These are phyloP conservation scores for Trypanosoma caninum DNA, from an alignment of 208 protist genomes.

Conservation along the genomic window DNA sequence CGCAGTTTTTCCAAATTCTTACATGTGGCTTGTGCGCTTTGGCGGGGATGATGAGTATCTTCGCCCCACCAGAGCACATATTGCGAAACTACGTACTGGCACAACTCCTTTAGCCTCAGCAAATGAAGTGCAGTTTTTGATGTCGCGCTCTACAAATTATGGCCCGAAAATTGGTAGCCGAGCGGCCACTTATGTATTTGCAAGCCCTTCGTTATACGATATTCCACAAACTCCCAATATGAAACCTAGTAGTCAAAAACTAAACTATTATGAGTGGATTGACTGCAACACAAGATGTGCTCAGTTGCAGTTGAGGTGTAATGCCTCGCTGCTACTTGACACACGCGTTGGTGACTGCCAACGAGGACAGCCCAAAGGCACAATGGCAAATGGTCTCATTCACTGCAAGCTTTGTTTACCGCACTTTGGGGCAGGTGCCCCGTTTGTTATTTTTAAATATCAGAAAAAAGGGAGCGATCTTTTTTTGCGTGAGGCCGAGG, in stretches of 20 bases:
- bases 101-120: neutral
- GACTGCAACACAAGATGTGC: neutral
- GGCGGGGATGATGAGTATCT: constrained; percentile 16
- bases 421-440: constrained; percentile 17
- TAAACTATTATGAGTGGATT: neutral
- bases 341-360: constrained; percentile 23
- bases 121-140: neutral
- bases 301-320: constrained; percentile 4
- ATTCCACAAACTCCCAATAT: no score
- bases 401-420: constrained; percentile 13
- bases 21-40: constrained; percentile 31
- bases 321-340: constrained; percentile 8
- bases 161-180: neutral
- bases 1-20: constrained; percentile 7
- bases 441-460: constrained; percentile 16
- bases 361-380: neutral
- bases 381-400: constrained; percentile 23
- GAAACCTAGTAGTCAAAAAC: neutral
- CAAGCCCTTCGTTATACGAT: no score
- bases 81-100: constrained; percentile 11
- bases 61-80: constrained; percentile 16
- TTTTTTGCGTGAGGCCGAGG: neutral
- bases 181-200: no score
- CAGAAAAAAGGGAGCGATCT: neutral
- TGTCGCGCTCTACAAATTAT: neutral